A percentile compares a stretch with the other conserved stretches of the same genome.
Conservation (phyloP, 176 grass and related monocot species). For the Juncus effusus region DNA sequence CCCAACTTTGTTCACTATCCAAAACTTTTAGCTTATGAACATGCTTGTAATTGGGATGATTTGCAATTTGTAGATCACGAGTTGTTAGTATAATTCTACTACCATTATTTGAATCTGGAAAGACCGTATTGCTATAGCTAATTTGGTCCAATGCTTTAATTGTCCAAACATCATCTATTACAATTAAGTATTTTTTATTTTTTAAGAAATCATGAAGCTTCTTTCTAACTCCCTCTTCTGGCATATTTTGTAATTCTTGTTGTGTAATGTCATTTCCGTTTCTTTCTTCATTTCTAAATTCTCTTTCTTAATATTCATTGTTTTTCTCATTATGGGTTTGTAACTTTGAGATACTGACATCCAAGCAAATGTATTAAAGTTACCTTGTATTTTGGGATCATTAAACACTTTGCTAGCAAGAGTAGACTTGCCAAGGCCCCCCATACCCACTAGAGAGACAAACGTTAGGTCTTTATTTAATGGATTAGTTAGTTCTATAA, state of each 20-base stretch:
- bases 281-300: too few species aligned
- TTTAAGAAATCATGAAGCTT: not conserved
- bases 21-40: not conserved
- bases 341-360: too few species aligned
- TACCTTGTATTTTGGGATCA: not conserved
- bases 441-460: too few species aligned
- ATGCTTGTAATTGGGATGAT: not conserved
- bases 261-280: not conserved
- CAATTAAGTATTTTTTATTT: not conserved
- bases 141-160: not conserved
- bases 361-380: constrained; percentile 1
- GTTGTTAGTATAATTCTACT: not conserved
- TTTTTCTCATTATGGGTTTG: too few species aligned
- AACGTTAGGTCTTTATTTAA: too few species aligned
- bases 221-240: not conserved
- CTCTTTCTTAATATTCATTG: not conserved
- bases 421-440: too few species aligned
- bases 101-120: not conserved
- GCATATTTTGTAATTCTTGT: not conserved
- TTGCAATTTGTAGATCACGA: not conserved
- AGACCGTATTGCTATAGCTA: not conserved
- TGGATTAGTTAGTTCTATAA: too few species aligned
- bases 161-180: not conserved
- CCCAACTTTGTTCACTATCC: not conserved
- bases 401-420: too few species aligned